These are phyloP conservation scores for Hymenoscyphus fraxineus DNA, from an alignment of 2,329 filamentous ascomycete species.

Conservation along the genomic window DNA sequence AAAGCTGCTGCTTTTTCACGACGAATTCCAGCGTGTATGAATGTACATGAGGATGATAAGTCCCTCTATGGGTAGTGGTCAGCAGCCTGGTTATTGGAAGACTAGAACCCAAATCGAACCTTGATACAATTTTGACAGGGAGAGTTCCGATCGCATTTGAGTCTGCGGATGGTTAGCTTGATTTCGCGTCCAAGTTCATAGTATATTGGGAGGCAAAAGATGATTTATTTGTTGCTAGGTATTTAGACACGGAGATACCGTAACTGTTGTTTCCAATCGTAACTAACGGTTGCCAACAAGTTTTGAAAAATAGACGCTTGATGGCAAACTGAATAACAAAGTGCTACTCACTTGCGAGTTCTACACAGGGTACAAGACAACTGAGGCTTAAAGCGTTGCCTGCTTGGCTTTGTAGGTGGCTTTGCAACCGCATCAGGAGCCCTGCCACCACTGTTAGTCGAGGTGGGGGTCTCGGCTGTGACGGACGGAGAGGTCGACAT, in stretches of 20 bases:
- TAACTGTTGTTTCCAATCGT: not conserved
- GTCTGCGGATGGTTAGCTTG: constrained; percentile 13
- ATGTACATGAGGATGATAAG: constrained; percentile 45
- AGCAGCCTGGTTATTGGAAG: not conserved
- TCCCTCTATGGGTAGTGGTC: constrained; percentile 35
- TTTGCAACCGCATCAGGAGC: constrained; percentile 4
- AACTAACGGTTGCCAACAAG: not conserved
- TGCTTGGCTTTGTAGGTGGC: constrained; percentile 9
- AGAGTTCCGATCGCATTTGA: constrained; percentile 50
- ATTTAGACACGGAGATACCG: not conserved
- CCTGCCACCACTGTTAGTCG: constrained; percentile 2
- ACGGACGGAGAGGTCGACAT: constrained; percentile 1
- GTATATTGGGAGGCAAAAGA: not conserved
- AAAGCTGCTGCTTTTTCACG: constrained; percentile 15
- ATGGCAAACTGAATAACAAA: not conserved
- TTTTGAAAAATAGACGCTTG: not conserved
- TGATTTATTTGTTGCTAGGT: not conserved
- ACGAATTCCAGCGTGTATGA: constrained; percentile 43
- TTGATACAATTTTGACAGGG: constrained; percentile 53
- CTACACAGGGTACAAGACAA: constrained; percentile 31
- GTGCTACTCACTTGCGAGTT: constrained; percentile 25
- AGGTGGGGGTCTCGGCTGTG: constrained; percentile 1
- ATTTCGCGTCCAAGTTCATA: not conserved
- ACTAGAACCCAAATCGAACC: not conserved
- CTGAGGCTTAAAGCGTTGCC: constrained; percentile 25